These are phyloP conservation scores for Xylariaceae sp. DNA, from an alignment of 2,329 filamentous ascomycete genomes.

Conservation along the genomic window DNA sequence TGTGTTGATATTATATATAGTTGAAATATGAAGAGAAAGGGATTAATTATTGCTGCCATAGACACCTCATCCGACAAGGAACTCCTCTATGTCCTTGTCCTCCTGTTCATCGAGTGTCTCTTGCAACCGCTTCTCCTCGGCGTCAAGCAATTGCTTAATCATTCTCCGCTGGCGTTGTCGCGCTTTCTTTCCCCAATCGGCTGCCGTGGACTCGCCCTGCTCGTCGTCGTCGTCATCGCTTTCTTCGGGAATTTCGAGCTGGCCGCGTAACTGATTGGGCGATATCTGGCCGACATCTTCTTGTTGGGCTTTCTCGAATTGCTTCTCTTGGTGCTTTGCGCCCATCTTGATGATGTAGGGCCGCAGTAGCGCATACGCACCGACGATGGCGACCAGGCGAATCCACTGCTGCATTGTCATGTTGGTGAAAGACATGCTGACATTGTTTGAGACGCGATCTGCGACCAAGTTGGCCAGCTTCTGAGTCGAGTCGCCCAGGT, in stretches of 20 bases:
- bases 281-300: conserved; percentile 51
- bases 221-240: conserved; percentile 45
- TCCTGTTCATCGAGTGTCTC: conserved; percentile 57
- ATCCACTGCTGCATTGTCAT: conserved; percentile 55
- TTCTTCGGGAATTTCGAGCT: conserved; percentile 49
- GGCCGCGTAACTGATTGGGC: conserved; percentile 59
- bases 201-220: conserved; percentile 38
- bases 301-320: conserved; percentile 56
- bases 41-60: neutral
- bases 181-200: conserved; percentile 66
- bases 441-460: conserved; percentile 43
- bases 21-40: neutral
- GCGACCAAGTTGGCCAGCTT: conserved; percentile 28
- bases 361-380: conserved; percentile 67
- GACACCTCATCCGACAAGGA: conserved; percentile 41
- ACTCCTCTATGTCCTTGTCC: conserved; percentile 71
- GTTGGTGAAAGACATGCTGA: conserved; percentile 43
- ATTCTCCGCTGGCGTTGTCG: conserved; percentile 62
- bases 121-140: conserved; percentile 53
- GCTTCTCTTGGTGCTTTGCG: conserved; percentile 56
- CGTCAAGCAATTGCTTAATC: conserved; percentile 59
- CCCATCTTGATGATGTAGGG: conserved; percentile 68
- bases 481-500: conserved; percentile 28
- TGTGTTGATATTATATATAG: conserved; percentile 6
- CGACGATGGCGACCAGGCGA: conserved; percentile 64